These are phyloP conservation scores for Bryopsis sp. DNA, from an alignment of 139 green algal genomes.

Conservation along the genomic window DNA sequence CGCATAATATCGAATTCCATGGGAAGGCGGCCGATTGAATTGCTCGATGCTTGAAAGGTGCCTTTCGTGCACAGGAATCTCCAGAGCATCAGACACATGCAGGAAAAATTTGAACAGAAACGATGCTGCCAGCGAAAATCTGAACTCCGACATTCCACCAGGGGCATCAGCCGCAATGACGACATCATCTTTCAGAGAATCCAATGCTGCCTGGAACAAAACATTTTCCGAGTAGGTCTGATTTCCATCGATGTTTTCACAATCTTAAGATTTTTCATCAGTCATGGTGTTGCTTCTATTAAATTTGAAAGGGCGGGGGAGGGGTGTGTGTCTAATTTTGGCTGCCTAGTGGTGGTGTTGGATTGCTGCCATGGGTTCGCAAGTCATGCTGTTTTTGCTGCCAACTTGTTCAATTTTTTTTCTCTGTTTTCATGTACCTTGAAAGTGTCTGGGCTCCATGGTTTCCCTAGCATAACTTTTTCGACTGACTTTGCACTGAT, in stretches of 20 bases:
- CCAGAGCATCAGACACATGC: slow-evolving; percentile 23
- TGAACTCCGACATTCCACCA: slow-evolving; percentile 86
- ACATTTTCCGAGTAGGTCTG: too few relatives aligned
- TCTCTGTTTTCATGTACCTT: slow-evolving; percentile 19
- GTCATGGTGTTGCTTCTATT: too few relatives aligned
- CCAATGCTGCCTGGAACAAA: slow-evolving; percentile 37
- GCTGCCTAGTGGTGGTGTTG: too few relatives aligned
- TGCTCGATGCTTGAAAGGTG: slow-evolving; percentile 17
- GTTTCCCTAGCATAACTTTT: slow-evolving; percentile 43
- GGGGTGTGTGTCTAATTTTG: too few relatives aligned
- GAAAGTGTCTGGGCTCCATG: slow-evolving; percentile 46
- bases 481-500: slow-evolving; percentile 47
- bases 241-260: too few relatives aligned
- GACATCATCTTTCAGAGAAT: slow-evolving; percentile 63
- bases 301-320: too few relatives aligned
- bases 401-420: neutral
- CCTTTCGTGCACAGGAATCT: slow-evolving; percentile 21
- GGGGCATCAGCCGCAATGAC: slow-evolving; percentile 57
- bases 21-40: slow-evolving; percentile 50
- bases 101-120: slow-evolving; percentile 96
- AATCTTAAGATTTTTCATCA: too few relatives aligned
- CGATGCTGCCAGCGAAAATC: slow-evolving; percentile 64
- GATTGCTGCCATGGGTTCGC: too few relatives aligned
- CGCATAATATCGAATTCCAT: slow-evolving; percentile 79
- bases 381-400: too few relatives aligned